Percentiles rank a stretch among this genome's conserved stretches.
Evolutionary conservation across 2,329 filamentous ascomycete species (phyloP).

Genomic region (Alternaria metachromatica): DNA sequence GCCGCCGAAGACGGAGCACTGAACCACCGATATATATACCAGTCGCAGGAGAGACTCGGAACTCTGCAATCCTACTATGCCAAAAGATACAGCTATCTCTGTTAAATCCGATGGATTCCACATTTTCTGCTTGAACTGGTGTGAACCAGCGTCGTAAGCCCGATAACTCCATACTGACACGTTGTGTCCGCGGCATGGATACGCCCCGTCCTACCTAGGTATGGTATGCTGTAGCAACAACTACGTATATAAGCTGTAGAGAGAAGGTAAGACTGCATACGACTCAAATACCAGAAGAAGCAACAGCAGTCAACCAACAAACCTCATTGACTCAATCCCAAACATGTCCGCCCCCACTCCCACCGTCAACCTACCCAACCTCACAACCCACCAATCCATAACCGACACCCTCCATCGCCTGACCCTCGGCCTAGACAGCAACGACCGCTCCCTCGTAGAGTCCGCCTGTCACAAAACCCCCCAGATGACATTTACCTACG

Average conservation of each 20-base stretch:
- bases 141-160: background rate
- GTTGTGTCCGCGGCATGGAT: background rate
- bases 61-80: background rate
- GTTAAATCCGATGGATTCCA: background rate
- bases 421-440: conserved; percentile 31
- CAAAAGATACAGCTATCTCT: background rate
- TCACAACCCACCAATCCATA: conserved; percentile 29
- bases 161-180: background rate
- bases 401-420: conserved; percentile 32
- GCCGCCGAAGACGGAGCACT: background rate
- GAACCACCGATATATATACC: background rate
- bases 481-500: conserved; percentile 24
- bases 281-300: background rate
- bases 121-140: background rate
- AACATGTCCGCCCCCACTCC: background rate
- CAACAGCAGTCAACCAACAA: background rate
- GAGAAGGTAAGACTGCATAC: background rate
- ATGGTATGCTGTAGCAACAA: background rate
- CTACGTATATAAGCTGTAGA: background rate
- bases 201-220: background rate
- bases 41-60: background rate
- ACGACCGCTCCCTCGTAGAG: conserved; percentile 25
- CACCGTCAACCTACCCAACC: background rate
- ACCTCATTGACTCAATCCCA: background rate
- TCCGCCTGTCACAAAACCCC: conserved; percentile 25